These are phyloP conservation scores for Paraphaeosphaeria minitans DNA, from an alignment of 2,329 filamentous ascomycete genomes.

Conservation along the genomic window DNA sequence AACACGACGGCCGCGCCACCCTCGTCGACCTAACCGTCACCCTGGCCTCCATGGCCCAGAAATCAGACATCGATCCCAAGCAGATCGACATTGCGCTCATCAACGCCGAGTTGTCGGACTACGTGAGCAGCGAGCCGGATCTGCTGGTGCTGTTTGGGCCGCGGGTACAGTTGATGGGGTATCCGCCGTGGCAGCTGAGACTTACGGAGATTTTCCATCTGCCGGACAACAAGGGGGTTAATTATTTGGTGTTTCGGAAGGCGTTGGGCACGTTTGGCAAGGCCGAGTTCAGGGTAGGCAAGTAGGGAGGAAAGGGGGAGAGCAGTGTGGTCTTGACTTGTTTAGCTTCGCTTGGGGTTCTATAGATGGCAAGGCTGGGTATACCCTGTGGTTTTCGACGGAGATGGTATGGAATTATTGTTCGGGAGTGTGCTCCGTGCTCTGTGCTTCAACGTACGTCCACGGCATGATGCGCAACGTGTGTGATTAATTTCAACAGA, in stretches of 20 bases:
- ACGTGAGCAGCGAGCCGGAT: constrained; percentile 87
- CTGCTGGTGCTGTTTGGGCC: constrained; percentile 86
- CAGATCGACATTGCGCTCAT: constrained; percentile 88
- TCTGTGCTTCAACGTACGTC: no score
- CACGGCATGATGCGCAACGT: no score
- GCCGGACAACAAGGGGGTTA: constrained; percentile 78
- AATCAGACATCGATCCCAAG: constrained; percentile 76
- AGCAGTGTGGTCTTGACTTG: no score
- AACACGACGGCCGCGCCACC: constrained; percentile 88
- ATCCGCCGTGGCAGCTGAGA: constrained; percentile 95
- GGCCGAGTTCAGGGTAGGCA: constrained; percentile 85
- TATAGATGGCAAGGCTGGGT: no score
- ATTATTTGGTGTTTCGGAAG: constrained; percentile 90
- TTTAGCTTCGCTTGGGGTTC: no score
- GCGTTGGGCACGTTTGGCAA: constrained; percentile 83
- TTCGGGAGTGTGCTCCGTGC: background rate
- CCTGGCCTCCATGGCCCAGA: constrained; percentile 91
- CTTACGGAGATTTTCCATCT: constrained; percentile 87
- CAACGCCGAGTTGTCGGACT: constrained; percentile 80
- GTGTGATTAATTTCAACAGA: no score
- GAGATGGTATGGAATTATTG: background rate
- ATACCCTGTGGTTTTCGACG: no score
- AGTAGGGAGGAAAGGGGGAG: constrained; percentile 48
- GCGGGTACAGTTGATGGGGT: constrained; percentile 81
- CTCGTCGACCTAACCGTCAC: constrained; percentile 96